phyloP scores from a whole-genome alignment of 192 early-diverging fungal genomes.

The Rhizoclosmatium globosum region DNA sequence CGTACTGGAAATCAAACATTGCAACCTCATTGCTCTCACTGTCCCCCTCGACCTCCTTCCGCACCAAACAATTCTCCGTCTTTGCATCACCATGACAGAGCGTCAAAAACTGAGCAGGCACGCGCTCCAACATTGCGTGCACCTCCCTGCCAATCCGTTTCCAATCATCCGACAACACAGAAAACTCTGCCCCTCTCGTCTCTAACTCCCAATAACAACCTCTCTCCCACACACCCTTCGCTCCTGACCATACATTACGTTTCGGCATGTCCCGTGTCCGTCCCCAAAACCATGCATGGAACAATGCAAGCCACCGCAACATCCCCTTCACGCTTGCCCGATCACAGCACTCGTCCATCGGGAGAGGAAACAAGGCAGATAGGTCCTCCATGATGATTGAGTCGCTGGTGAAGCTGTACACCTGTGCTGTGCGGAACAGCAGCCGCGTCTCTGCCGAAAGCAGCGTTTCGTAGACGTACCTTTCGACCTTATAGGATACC shows the following conservation, averaged over 20 bases:
- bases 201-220: constrained; percentile 12
- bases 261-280: background rate
- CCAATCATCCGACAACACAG: background rate
- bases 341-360: background rate
- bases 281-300: constrained; percentile 1
- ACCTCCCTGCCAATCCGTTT: background rate
- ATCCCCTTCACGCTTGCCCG: background rate
- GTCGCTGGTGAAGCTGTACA: background rate
- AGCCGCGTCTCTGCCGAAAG: background rate
- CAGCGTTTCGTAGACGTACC: constrained; percentile 1
- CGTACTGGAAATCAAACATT: constrained; percentile 15
- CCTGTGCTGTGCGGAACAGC: background rate
- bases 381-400: constrained; percentile 9
- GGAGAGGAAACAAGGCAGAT: background rate
- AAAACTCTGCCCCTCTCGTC: constrained; percentile 1
- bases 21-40: background rate
- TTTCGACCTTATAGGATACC: constrained; percentile 14
- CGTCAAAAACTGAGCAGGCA: background rate
- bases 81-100: constrained; percentile 11
- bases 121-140: background rate
- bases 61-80: constrained; percentile 13
- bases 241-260: no score
- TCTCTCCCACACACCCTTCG: constrained; percentile 8
- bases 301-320: constrained; percentile 8
- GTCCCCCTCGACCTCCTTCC: background rate